phyloP scores from a whole-genome alignment of 192 early-diverging fungal genomes.

The Backusella psychrophila region DNA sequence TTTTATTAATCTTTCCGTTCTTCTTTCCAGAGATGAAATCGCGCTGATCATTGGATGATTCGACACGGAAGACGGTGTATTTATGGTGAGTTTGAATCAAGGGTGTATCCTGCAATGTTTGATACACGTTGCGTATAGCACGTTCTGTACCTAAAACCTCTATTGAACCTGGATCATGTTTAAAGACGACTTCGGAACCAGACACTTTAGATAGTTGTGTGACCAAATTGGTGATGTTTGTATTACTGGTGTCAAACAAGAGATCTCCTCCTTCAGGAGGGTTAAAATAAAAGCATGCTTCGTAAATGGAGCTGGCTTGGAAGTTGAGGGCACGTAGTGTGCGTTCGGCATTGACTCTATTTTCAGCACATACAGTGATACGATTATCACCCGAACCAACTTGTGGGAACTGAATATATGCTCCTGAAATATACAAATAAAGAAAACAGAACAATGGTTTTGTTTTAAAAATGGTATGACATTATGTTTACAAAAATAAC shows the following conservation, averaged over 20 bases:
- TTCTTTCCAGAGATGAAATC: slow-evolving; percentile 91
- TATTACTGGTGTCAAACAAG: slow-evolving; percentile 23
- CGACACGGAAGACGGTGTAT: slow-evolving; percentile 73
- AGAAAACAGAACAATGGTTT: slow-evolving; percentile 1
- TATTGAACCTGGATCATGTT: slow-evolving; percentile 48
- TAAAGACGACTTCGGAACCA: slow-evolving; percentile 62
- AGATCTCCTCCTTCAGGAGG: neutral
- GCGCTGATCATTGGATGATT: slow-evolving; percentile 72
- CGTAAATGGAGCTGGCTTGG: slow-evolving; percentile 34
- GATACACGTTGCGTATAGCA: slow-evolving; percentile 60
- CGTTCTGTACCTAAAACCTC: slow-evolving; percentile 69
- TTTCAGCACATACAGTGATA: slow-evolving; percentile 64
- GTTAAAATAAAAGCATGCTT: slow-evolving; percentile 19
- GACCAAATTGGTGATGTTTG: slow-evolving; percentile 41
- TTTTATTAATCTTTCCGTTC: slow-evolving; percentile 86
- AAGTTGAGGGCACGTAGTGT: slow-evolving; percentile 68
- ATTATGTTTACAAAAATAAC: neutral
- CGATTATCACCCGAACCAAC: slow-evolving; percentile 52
- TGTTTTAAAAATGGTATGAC: neutral
- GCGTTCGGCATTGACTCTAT: slow-evolving; percentile 67
- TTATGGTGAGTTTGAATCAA: slow-evolving; percentile 39
- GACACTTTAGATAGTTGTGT: slow-evolving; percentile 52
- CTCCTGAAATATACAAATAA: slow-evolving; percentile 24
- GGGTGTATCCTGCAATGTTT: slow-evolving; percentile 50
- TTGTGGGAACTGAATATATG: slow-evolving; percentile 58